A percentile compares a stretch with the other conserved stretches of the same genome.
Conservation (phyloP, 1,139 yeast species). For the Kodamaea suecica region DNA sequence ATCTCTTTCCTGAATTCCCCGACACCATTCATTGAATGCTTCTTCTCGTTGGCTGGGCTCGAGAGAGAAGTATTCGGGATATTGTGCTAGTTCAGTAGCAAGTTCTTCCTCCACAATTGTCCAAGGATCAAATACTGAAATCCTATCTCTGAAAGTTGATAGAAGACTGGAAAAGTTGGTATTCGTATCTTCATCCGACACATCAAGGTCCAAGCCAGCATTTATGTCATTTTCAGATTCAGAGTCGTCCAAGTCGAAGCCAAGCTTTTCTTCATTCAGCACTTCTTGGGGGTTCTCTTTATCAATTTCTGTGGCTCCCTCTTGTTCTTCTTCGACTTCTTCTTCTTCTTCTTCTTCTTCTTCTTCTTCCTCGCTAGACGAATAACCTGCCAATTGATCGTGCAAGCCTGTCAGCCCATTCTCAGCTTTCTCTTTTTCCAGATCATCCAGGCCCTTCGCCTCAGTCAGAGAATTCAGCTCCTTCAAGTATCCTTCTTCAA, state of each 20-base stretch:
- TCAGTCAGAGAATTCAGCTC: no score
- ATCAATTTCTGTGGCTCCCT: not conserved
- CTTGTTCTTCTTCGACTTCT: slow-evolving; percentile 5
- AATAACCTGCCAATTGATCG: slow-evolving; percentile 9
- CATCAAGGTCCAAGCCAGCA: slow-evolving; percentile 19
- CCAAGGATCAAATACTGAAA: slow-evolving; percentile 40
- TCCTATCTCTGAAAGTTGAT: slow-evolving; percentile 20
- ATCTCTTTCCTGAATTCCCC: not conserved
- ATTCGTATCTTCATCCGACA: slow-evolving; percentile 13
- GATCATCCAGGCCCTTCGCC: no score
- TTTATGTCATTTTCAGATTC: slow-evolving; percentile 2
- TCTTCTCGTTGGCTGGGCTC: slow-evolving; percentile 5
- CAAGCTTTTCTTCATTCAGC: no score
- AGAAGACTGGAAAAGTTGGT: slow-evolving; percentile 17
- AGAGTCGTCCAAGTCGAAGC: slow-evolving; percentile 2
- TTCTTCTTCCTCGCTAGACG: slow-evolving; percentile 9
- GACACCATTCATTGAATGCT: slow-evolving; percentile 8
- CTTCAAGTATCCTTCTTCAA: slow-evolving; percentile 19
- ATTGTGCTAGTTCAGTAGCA: slow-evolving; percentile 25
- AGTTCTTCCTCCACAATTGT: slow-evolving; percentile 38
- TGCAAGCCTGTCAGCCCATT: not conserved
- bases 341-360: slow-evolving; percentile 11
- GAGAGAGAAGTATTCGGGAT: slow-evolving; percentile 26
- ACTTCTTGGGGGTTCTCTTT: no score
- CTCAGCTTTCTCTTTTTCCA: not conserved